Conservation (phyloP, 208 protist genomes). For the Leishmania tropica region DNA sequence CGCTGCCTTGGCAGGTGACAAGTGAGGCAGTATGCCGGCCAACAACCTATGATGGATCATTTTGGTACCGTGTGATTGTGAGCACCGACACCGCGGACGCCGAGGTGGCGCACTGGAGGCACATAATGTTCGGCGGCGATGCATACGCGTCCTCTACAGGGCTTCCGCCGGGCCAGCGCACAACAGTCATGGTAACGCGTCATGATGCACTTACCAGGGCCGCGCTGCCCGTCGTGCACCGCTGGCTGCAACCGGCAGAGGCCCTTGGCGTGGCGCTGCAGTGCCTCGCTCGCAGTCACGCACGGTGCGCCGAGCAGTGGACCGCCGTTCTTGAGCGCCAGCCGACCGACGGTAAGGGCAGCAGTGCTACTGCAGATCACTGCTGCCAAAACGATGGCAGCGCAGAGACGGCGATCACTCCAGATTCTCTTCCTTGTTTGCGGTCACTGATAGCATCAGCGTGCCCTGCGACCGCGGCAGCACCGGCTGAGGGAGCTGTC, state of each 20-base stretch:
- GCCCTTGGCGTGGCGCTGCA: neutral
- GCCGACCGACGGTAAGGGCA: neutral
- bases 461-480: neutral
- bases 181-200: neutral
- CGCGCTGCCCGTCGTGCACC: neutral
- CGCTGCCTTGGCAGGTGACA: neutral
- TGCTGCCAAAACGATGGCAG: neutral
- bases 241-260: slow-evolving; percentile 9
- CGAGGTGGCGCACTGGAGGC: slow-evolving; percentile 1
- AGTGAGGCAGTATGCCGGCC: neutral
- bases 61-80: slow-evolving; percentile 5
- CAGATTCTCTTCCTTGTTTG: neutral
- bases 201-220: slow-evolving; percentile 10
- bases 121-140: neutral
- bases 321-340: neutral
- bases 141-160: neutral
- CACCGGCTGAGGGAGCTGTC: neutral
- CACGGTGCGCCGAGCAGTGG: slow-evolving; percentile 15
- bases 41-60: neutral
- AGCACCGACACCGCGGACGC: neutral
- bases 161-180: neutral
- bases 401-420: neutral
- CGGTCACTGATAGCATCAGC: neutral
- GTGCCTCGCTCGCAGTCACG: slow-evolving; percentile 21
- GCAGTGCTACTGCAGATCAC: neutral